phyloP scores from a whole-genome alignment of 2,329 filamentous ascomycete species.

The Gremmenia infestans region DNA sequence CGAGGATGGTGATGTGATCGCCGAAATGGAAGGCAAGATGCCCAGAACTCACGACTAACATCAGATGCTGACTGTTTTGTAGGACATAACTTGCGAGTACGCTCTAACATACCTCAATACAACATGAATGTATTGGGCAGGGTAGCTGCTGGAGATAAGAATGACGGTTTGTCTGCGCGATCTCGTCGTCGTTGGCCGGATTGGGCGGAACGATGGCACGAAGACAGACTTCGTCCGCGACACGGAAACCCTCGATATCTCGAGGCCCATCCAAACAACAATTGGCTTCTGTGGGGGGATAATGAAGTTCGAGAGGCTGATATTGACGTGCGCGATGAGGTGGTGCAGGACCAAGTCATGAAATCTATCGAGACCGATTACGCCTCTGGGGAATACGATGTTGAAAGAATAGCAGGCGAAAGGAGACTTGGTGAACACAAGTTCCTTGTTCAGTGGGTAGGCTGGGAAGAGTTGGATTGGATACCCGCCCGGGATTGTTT shows the following conservation, averaged over 20 bases:
- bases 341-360: not conserved
- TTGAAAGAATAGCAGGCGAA: slow-evolving; percentile 1
- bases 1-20: not conserved
- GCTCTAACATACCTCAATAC: not conserved
- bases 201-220: not conserved
- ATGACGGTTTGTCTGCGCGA: not conserved
- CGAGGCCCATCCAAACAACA: not conserved
- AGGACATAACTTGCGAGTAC: not conserved
- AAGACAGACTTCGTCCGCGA: not conserved
- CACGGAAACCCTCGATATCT: not conserved
- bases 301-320: not conserved
- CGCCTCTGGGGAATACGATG: slow-evolving; percentile 3
- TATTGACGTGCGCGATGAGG: not conserved
- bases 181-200: not conserved
- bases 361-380: not conserved
- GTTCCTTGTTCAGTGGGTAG: slow-evolving; percentile 7
- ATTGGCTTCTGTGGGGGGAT: not conserved
- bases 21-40: no score
- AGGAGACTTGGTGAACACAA: not conserved
- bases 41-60: no score
- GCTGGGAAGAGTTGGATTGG: slow-evolving; percentile 4
- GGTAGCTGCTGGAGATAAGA: not conserved
- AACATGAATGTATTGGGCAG: not conserved
- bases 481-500: slow-evolving; percentile 6
- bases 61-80: no score